Base-by-base conservation (phyloP, 176 grass and related monocot genomes). In the Avena eriantha region DNA sequence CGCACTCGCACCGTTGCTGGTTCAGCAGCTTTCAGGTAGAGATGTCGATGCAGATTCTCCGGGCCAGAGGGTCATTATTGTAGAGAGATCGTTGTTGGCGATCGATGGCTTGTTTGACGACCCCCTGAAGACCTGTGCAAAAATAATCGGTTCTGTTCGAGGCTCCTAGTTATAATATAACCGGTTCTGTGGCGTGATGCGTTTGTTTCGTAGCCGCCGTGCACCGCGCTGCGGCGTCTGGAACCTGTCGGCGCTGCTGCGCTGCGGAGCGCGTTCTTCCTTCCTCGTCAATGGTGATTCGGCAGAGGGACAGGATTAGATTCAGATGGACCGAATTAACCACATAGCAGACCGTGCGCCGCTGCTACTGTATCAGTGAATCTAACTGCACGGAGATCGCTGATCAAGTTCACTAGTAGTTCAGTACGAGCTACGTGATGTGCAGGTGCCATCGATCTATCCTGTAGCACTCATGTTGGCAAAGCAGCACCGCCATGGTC, bases 21-120 rank as follows among this genome's bases (percentile, higher is more conserved):
- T 18, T 46, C 64, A 24, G 65, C 64, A 24, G 65, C 80, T 87
- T 87, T 83, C 84, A 24, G 80, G 85, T 80, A 80, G 85, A 58
- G 85, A 90, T 80, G 89, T 80, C 67, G 80, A 79, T 68, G 89
- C 89, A 84, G 85, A 90, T 90, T 90, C 85, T 75, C 75, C 71
- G 80, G 56, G 17, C 47, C 19, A 4, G 56, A 29, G 21, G 8
- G 23, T 11, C 7, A 53, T 24, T 34, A 69, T 21, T 56, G 19
- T 23, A 22, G 57, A 8, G 1, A 2, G 61, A 15, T 3, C 26
- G 35, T 77, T 55, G 51, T 33, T 77, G 48, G 73, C 24, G 73
- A 57, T 80, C 47, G 83, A 55, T 46, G 54, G 84, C 34, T 71
- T 90, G 74, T 80, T 84, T 87, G 89, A 87, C 85, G 47, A 63